Percentiles rank a stretch among this genome's conserved stretches.
phyloP scores from a whole-genome alignment of 768 basidiomycete genomes.

The Tricholoma matsutake region DNA sequence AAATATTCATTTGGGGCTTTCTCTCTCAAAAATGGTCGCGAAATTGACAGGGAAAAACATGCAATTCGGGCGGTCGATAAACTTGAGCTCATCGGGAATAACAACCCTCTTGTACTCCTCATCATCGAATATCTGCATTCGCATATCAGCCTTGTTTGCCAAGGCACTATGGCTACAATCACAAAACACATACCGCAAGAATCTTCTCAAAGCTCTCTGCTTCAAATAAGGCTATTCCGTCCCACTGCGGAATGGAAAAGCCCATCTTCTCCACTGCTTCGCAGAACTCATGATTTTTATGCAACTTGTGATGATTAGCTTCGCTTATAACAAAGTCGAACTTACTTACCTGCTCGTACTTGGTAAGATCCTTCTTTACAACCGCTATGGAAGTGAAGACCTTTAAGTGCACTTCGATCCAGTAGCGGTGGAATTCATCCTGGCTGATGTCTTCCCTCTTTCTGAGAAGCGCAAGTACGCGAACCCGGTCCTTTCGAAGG shows the following conservation, averaged over 20 bases:
- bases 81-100: constrained; percentile 20
- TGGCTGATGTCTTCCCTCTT: constrained; percentile 25
- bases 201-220: constrained; percentile 31
- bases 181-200: constrained; percentile 17
- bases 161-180: not conserved
- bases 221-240: constrained; percentile 29
- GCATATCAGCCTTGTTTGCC: not conserved
- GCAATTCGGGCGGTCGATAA: constrained; percentile 12
- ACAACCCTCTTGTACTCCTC: constrained; percentile 4
- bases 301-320: constrained; percentile 11
- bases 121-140: constrained; percentile 9
- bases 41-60: constrained; percentile 10
- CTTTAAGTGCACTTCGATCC: constrained; percentile 24
- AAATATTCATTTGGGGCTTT: not conserved
- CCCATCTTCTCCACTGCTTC: constrained; percentile 11
- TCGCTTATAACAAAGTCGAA: not conserved
- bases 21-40: not conserved
- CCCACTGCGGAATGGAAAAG: constrained; percentile 18
- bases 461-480: constrained; percentile 25
- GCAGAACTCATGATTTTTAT: constrained; percentile 12
- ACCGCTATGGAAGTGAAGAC: constrained; percentile 28
- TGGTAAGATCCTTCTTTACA: constrained; percentile 30
- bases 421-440: constrained; percentile 30
- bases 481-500: constrained; percentile 27
- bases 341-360: constrained; percentile 28